Conservation (phyloP, 202 grass and related monocot species). For the Setaria viridis region DNA sequence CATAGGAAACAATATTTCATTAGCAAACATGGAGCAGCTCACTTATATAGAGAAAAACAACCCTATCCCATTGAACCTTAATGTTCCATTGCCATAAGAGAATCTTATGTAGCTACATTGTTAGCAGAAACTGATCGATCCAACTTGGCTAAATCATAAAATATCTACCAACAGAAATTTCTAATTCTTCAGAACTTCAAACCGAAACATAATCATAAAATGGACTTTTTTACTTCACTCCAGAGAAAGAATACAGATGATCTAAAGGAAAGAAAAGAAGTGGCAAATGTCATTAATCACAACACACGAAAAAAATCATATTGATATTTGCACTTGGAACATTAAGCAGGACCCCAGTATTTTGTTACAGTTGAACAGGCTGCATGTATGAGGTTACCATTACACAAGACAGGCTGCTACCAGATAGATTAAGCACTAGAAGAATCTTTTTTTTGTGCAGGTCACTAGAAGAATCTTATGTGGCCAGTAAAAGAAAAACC, state of each 20-base stretch:
- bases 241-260: not conserved
- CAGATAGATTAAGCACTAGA: not conserved
- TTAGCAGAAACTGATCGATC: not conserved
- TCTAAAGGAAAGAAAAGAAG: not conserved
- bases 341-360: not conserved
- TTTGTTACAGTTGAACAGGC: too few species aligned
- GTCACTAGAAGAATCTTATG: not conserved
- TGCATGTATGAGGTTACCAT: not conserved
- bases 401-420: not conserved
- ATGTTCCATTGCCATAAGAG: not conserved
- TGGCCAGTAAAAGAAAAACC: not conserved
- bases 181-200: not conserved
- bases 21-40: not conserved
- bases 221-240: not conserved
- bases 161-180: not conserved
- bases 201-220: not conserved
- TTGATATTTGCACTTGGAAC: not conserved
- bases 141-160: constrained; percentile 3
- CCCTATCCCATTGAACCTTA: not conserved
- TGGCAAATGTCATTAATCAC: not conserved
- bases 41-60: constrained; percentile 16
- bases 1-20: not conserved
- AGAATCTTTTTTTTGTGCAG: not conserved
- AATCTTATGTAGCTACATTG: not conserved
- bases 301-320: not conserved